Percentiles rank a stretch among this genome's conserved stretches.
Conservation (phyloP, 306 rosid species). For the Casuarina glauca region DNA sequence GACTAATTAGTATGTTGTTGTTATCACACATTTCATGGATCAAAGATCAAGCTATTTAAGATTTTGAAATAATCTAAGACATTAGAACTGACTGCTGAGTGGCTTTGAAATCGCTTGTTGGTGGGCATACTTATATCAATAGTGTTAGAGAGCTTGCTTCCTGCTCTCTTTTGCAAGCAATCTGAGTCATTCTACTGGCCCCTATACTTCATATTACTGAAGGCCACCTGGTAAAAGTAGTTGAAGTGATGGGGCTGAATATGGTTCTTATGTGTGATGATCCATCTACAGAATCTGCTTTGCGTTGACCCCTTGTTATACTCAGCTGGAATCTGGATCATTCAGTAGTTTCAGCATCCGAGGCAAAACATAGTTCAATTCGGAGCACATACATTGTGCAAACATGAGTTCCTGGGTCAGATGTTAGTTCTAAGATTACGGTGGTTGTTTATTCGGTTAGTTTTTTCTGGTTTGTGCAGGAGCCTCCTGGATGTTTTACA, state of each 20-base stretch:
- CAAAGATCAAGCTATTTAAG: not conserved
- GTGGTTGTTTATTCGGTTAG: slow-evolving; percentile 7
- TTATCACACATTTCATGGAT: not conserved
- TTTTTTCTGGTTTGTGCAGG: slow-evolving; percentile 53
- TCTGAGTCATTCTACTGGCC: not conserved
- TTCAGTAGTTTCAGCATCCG: slow-evolving; percentile 7
- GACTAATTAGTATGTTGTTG: not conserved
- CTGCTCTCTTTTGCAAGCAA: not conserved
- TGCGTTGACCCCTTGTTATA: not conserved
- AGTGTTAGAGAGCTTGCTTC: not conserved
- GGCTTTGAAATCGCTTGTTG: not conserved
- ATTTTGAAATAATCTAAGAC: not conserved
- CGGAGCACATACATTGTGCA: not conserved
- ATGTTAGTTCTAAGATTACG: slow-evolving; percentile 7
- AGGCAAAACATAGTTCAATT: slow-evolving; percentile 17
- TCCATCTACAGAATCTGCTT: not conserved
- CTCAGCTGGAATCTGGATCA: not conserved
- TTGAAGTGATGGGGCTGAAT: slow-evolving; percentile 3
- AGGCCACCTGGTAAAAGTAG: not conserved
- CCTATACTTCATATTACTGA: not conserved
- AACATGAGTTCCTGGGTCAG: slow-evolving; percentile 9
- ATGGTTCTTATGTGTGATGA: slow-evolving; percentile 5
- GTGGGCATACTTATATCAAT: not conserved
- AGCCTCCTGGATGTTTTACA: slow-evolving; percentile 82
- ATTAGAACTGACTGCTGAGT: not conserved